Evolutionary conservation across 2,329 filamentous ascomycete species (phyloP), one percentile per base, ranked within the genome.

Genomic region (Fusarium sp.): DNA sequence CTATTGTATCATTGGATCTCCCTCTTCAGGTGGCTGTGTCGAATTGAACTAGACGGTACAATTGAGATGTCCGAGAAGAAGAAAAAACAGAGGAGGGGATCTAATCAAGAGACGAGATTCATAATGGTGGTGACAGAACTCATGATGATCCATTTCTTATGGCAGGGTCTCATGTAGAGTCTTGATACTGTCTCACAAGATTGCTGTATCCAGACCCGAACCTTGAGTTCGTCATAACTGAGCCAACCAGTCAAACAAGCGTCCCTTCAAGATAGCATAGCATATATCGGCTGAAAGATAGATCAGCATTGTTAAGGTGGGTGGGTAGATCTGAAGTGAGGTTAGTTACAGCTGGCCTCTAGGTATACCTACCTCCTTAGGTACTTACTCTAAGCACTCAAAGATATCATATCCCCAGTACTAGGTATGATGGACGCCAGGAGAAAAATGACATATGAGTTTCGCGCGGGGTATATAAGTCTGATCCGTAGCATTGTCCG

Each of bases 91-190:
- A 26, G 24, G 14, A 7, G 32, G 41, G 20, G 13, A 24, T 40
- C 6, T n/a, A 3, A 19, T 20, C 3, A 24, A 39, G 19, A 19
- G 20, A 26, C 13, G 20, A 46, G 19, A 19, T n/a, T 50, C 40
- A 45, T 60, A 24, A 56, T 24, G 9, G 20, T n/a, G 30, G 26
- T 26, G 26, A 28, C 15, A 41, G 40, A n/a, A 64, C 37, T 45
- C 62, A 60, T 55, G 61, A 68, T 68, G 48, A 55, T 54, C 39
- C 41, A 45, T 45, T 67, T 46, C 50, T 33, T 54, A 26, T 49
- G 56, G 24, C 56, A 57, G 50, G 48, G 51, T 51, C 47, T 68
- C 24, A 56, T 32, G 20, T 61, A 8, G n/a, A 40, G 24, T 24
- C n/a, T 37, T 46, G 45, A 28, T 30, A 22, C 40, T 37, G 28